phyloP scores from a whole-genome alignment of 768 basidiomycete species.

The Russula sp. region DNA sequence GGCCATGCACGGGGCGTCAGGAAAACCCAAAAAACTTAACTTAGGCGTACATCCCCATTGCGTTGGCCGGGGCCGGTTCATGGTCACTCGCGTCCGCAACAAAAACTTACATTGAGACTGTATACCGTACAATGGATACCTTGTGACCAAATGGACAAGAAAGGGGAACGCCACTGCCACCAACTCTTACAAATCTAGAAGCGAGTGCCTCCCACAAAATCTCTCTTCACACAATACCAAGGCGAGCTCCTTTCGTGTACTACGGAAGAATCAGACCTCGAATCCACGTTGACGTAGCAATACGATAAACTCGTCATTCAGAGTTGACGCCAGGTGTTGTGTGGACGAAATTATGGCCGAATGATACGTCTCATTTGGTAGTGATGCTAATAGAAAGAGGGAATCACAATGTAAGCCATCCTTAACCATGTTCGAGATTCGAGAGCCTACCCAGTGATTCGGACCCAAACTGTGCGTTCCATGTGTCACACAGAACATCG shows the following conservation, averaged over 20 bases:
- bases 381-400: not conserved
- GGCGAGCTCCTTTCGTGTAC: not conserved
- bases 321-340: not conserved
- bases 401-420: not conserved
- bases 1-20: no score
- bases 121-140: no score
- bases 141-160: no score
- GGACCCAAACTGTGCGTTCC: not conserved
- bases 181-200: no score
- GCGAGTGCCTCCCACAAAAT: no score
- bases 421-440: not conserved
- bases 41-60: no score
- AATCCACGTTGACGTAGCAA: not conserved
- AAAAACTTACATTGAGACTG: not conserved
- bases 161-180: no score
- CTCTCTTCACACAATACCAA: no score
- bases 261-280: not conserved
- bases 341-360: not conserved
- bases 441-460: not conserved
- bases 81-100: not conserved
- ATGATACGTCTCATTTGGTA: not conserved
- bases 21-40: no score
- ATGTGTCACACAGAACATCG: not conserved
- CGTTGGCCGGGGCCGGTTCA: not conserved
- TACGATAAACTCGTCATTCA: not conserved